Evolutionary conservation across 2,329 filamentous ascomycete genomes (phyloP).

Genomic region (Neofusicoccum ribis): DNA sequence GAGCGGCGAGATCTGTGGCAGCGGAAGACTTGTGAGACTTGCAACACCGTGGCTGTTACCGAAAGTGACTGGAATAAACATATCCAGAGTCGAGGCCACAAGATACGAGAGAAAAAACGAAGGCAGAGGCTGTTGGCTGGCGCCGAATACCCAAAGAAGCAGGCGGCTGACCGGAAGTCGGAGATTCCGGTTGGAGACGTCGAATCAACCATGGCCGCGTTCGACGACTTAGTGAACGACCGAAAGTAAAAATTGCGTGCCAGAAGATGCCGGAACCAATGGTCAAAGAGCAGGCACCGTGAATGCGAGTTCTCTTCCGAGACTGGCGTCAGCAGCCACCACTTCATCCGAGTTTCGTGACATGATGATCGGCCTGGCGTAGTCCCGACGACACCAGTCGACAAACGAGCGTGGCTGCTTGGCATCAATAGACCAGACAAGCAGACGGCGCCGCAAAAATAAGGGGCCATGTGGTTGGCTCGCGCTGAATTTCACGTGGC

Average conservation of each 20-base stretch:
- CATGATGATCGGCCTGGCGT: not conserved
- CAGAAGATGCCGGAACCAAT: not conserved
- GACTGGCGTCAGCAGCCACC: not conserved
- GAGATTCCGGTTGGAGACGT: not conserved
- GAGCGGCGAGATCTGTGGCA: constrained; percentile 48
- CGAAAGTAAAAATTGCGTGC: not conserved
- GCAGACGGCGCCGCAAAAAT: no score
- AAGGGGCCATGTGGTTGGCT: no score
- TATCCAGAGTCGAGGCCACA: constrained; percentile 56
- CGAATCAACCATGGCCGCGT: not conserved
- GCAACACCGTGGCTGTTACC: constrained; percentile 58
- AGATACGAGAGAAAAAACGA: constrained; percentile 24
- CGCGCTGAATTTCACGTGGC: no score
- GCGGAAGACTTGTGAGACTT: constrained; percentile 68
- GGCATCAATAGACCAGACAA: not conserved
- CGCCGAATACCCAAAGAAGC: not conserved
- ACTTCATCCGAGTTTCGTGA: not conserved
- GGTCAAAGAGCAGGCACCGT: not conserved
- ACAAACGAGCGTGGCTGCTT: not conserved
- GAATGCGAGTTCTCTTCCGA: no score
- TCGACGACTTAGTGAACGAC: not conserved
- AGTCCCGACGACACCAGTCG: not conserved
- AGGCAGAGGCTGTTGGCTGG: constrained; percentile 30
- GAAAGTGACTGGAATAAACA: constrained; percentile 61
- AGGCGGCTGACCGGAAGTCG: not conserved